phyloP scores from a whole-genome alignment of 371 early-diverging fungal genomes.

The Mortierella sp. region DNA sequence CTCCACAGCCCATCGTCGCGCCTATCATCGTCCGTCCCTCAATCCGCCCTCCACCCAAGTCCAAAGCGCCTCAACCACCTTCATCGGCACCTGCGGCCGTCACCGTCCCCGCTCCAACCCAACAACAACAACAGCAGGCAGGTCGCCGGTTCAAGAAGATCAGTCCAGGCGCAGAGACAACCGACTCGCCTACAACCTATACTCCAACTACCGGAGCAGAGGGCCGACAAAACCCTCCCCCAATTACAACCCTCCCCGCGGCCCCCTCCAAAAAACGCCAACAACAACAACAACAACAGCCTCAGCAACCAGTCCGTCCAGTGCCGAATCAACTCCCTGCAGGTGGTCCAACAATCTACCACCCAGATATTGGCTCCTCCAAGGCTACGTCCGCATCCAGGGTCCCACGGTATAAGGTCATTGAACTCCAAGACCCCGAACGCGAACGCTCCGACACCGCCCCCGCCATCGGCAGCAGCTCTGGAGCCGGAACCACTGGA shows the following conservation, averaged over 20 bases:
- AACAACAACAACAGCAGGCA: background rate
- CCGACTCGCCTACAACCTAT: conserved; percentile 10
- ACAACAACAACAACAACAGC: background rate
- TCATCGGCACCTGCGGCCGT: background rate
- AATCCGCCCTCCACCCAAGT: background rate
- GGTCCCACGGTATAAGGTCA: conserved; percentile 8
- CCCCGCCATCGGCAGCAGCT: background rate
- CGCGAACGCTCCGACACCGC: background rate
- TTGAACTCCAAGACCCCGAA: background rate
- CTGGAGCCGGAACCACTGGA: background rate
- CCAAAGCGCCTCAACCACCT: background rate
- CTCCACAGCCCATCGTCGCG: background rate
- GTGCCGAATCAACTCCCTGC: background rate
- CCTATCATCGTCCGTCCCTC: background rate
- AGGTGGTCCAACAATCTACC: conserved; percentile 7
- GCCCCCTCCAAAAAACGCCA: background rate
- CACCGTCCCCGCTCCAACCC: background rate
- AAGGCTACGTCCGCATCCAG: background rate
- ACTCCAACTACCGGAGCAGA: background rate
- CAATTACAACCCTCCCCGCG: background rate
- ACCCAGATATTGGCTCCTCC: conserved; percentile 11
- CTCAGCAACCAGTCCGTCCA: background rate
- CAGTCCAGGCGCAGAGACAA: background rate
- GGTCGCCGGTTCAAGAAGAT: background rate
- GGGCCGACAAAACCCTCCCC: background rate